Conservation (phyloP, 768 basidiomycete species). For the Russula griseocarnosa region DNA sequence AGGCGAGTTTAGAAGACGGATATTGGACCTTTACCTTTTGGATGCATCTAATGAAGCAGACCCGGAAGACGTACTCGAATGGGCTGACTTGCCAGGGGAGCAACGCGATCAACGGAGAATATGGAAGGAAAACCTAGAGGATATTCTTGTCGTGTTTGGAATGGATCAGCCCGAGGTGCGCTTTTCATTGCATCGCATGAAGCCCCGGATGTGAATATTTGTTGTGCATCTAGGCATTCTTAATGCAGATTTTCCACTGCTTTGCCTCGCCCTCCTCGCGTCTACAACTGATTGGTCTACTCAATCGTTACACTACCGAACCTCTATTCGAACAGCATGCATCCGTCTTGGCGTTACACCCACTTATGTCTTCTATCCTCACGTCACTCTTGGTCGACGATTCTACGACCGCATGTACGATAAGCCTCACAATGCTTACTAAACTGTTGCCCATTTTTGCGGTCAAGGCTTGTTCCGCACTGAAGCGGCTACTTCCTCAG, state of each 20-base stretch:
- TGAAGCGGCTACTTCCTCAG: slow-evolving; percentile 59
- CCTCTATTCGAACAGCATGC: slow-evolving; percentile 49
- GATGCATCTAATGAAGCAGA: slow-evolving; percentile 76
- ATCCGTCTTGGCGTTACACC: slow-evolving; percentile 52
- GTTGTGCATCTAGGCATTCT: slow-evolving; percentile 50
- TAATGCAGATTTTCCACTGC: slow-evolving; percentile 61
- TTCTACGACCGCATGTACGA: slow-evolving; percentile 65
- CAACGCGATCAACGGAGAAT: slow-evolving; percentile 55
- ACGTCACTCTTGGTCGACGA: slow-evolving; percentile 68
- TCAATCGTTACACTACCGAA: slow-evolving; percentile 58
- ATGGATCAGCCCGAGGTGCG: slow-evolving; percentile 61
- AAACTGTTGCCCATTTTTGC: slow-evolving; percentile 76
- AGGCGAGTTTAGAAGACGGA: slow-evolving; percentile 58
- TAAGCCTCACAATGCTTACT: slow-evolving; percentile 58
- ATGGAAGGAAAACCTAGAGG: slow-evolving; percentile 80
- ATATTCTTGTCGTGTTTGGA: slow-evolving; percentile 64
- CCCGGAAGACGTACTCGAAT: slow-evolving; percentile 68
- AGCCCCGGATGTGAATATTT: not conserved
- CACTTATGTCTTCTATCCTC: slow-evolving; percentile 61
- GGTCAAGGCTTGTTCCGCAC: slow-evolving; percentile 50
- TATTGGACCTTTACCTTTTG: slow-evolving; percentile 73
- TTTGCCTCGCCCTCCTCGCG: slow-evolving; percentile 59
- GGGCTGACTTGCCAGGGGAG: slow-evolving; percentile 60
- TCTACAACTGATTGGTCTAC: slow-evolving; percentile 63
- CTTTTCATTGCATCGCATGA: slow-evolving; percentile 22